Base-by-base conservation (phyloP, 2,329 filamentous ascomycete species). In the Penicillium polonicum region DNA sequence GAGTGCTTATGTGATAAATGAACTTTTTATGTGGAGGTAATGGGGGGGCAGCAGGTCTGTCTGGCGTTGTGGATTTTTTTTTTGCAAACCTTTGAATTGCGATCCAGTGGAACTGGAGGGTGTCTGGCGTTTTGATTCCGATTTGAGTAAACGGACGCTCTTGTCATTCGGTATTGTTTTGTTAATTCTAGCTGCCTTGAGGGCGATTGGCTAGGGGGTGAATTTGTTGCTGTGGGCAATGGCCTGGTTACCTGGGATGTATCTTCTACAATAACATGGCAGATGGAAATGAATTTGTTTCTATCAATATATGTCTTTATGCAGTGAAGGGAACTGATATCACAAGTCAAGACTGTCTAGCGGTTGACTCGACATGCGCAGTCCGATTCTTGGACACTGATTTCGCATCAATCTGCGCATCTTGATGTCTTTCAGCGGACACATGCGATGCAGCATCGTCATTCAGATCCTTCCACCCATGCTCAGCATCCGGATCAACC, bases 61-160 rank as follows among this genome's bases (percentile, higher is more conserved):
- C 33, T 39, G 42, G 42, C 41, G 44, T 58, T 52, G 55, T 43
- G 44, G 36, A 15, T n/a, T n/a, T n/a, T n/a, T 45, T 53, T 36
- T 50, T 25, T 29, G 42, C 5, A 39, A 38, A 13, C 25, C 13
- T 42, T 52, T 49, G 17, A 48, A 39, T 38, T 58, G 55, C 59
- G 60, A 62, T 62, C 57, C 57, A 52, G 56, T 53, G 50, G 43
- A 51, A 51, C 61, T 58, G 60, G 61, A 60, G 52, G 58, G 61
- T 53, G 61, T 53, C 36, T 54, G 60, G 61, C 46, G 61, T 62
- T 59, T 49, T 45, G 21, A 33, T 36, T 36, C 44, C 48, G 48
- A 15, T 21, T 49, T 41, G 51, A 49, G 44, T 38, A 31, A 29
- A 43, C 27, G 55, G 48, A 53, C 39, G 36, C 50, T 29, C 13